Evolutionary conservation across 768 basidiomycete species (phyloP), one percentile per base, ranked within the genome.

Genomic region (Mycena haematopus): DNA sequence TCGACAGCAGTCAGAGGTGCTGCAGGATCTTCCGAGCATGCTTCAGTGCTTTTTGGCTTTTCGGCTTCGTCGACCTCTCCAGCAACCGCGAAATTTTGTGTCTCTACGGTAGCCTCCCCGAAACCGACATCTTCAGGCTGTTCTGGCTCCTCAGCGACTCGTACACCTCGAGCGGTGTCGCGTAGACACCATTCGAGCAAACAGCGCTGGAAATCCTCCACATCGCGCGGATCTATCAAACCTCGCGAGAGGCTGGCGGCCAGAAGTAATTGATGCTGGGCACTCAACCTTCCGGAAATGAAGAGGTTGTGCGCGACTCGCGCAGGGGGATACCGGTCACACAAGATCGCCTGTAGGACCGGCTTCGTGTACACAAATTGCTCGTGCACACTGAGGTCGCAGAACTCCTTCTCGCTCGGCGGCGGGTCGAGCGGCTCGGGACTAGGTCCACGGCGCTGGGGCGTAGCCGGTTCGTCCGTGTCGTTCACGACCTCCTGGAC

Each of bases 361-460:
- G 85, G 85, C 63, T 88, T 91, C 27, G 83, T 79, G 68, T 90
- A 91, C 13, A 76, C 80, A 58, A 93, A 84, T 65, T 93, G 90
- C 40, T 83, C 74, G 21, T 77, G 77, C 8, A 90, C 79, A 7
- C 79, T 57, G 31, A 91, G 78, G 22, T 78, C 72, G 42, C 65
- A 70, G 65, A 90, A 91, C n/a, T 74, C 73, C 0, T 70, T 68
- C 2, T 72, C 67, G 15, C 74, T 58, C 2, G 86, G 83, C 15
- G 80, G 75, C 27, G 84, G 80, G 35, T 80, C 72, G 6, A 56
- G 57, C 11, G 81, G 81, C 22, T 74, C 72, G 4, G 84, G 80
- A 58, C 80, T 84, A 17, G 19, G 22, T 9, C 60, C 53, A n/a
- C 53, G 50, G 3, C 29, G 50, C 2, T 31, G 44, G 7, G 8